Percentiles rank a stretch among this genome's conserved stretches.
These are phyloP conservation scores for Cyclotella atomus DNA, from an alignment of 108 stramenopile species.

Conservation along the genomic window DNA sequence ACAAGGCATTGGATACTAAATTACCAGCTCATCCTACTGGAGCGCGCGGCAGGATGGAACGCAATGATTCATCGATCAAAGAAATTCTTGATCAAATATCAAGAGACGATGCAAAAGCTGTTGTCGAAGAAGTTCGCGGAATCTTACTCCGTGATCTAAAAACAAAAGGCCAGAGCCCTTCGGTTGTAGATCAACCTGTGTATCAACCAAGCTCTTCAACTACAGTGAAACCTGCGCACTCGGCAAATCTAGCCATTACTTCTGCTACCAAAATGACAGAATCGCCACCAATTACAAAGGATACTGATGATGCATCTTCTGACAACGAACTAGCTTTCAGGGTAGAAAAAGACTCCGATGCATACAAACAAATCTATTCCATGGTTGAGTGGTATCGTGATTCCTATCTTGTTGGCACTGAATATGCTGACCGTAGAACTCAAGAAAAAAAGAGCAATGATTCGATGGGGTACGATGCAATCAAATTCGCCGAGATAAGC, in stretches of 20 bases:
- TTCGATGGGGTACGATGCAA: not conserved
- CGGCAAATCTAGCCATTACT: no score
- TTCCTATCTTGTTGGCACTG: slow-evolving; percentile 26
- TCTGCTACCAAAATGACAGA: no score
- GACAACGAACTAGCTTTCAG: slow-evolving; percentile 38
- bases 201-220: not conserved
- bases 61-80: slow-evolving; percentile 28
- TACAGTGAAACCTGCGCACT: not conserved
- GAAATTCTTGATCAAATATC: slow-evolving; percentile 41
- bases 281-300: no score
- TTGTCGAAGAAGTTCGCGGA: slow-evolving; percentile 45
- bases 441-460: not conserved
- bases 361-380: slow-evolving; percentile 36
- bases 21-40: no score
- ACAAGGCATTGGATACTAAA: no score
- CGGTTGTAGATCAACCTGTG: not conserved
- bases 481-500: not conserved
- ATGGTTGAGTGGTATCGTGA: slow-evolving; percentile 47
- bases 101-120: slow-evolving; percentile 23
- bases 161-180: not conserved
- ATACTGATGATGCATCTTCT: no score
- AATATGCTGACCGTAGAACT: slow-evolving; percentile 27
- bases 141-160: slow-evolving; percentile 25
- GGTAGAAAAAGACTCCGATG: slow-evolving; percentile 36
- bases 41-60: slow-evolving; percentile 22